Base-by-base conservation (phyloP, 108 stramenopile species). In the Mediolabrus comicus region DNA sequence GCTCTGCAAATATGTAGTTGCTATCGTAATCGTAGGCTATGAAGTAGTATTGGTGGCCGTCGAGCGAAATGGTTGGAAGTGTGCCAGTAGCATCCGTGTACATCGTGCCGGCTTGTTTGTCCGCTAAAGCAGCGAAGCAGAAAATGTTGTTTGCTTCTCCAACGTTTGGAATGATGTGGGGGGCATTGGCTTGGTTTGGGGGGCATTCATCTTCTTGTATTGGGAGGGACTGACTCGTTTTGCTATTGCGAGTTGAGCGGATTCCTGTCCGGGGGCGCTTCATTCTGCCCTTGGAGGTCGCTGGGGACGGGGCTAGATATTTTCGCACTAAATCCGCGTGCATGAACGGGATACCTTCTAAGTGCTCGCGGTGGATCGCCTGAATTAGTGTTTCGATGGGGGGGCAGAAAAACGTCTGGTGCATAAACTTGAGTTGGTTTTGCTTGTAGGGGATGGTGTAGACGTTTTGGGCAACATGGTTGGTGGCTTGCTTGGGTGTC, bases 11-110 rank as follows among this genome's bases (percentile, higher is more conserved):
- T 53, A 86, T 86, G 46, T 51, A 38, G 54, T 79, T 79, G 56
- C 59, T 52, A 24, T 74, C 83, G 52, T 80, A 81, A 19, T 74
- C 71, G 53, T 84, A 83, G 7, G 80, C 6, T 9, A 87, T 56
- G 16, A 83, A 62, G 13, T 75, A 13, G 53, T 80, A 76, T 22
- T 69, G 28, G 25, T 72, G 62, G 46, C 73, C 74, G 13, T 58
- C 30, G 3, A 32, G 19, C 1, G 78, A 79, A 12, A 59, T 43
- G 8, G 68, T 29, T 10, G 69, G 71, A 43, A 84, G 75, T 4
- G 27, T 25, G 22, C 86, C 86, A 16, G 83, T 81, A 11, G 38
- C 13, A 22, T 70, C 69, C 2, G 35, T 70, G 19, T 70, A 70
- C 12, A 49, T 49, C 12, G 38, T 54, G 0, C 53, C 53, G 0